Conservation (phyloP, 2,329 filamentous ascomycete species). For the Magnaporthales sp. region DNA sequence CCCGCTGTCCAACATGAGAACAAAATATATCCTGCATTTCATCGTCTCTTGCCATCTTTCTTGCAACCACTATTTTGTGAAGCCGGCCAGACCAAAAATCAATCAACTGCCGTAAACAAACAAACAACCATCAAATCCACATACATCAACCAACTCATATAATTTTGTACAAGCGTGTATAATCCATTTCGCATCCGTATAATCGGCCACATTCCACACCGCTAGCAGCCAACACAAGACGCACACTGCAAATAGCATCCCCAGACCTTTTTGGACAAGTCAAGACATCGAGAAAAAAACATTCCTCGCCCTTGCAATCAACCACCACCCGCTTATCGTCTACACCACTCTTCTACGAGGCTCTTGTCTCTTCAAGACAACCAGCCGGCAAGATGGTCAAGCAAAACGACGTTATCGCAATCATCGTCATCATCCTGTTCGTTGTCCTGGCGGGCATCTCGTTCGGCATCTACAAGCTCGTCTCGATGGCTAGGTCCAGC, state of each 20-base stretch:
- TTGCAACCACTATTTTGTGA: neutral
- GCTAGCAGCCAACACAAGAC: neutral
- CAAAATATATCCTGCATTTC: neutral
- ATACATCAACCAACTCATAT: neutral
- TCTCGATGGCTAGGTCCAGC: slow-evolving; percentile 38
- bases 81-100: neutral
- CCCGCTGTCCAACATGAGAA: neutral
- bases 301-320: neutral
- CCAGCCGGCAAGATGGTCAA: slow-evolving; percentile 41
- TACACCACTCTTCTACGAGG: neutral
- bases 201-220: neutral
- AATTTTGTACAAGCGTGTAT: neutral
- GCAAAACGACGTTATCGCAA: slow-evolving; percentile 58
- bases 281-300: neutral
- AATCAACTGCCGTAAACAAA: neutral
- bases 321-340: neutral
- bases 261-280: too few species aligned
- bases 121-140: neutral
- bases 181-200: neutral
- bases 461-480: slow-evolving; percentile 56
- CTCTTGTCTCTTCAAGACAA: slow-evolving; percentile 5
- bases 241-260: neutral
- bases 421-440: slow-evolving; percentile 61
- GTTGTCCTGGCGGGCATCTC: slow-evolving; percentile 50
- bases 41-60: neutral